These are phyloP conservation scores for Aspergillus glaucus DNA, from an alignment of 2,329 filamentous ascomycete genomes.

Conservation along the genomic window DNA sequence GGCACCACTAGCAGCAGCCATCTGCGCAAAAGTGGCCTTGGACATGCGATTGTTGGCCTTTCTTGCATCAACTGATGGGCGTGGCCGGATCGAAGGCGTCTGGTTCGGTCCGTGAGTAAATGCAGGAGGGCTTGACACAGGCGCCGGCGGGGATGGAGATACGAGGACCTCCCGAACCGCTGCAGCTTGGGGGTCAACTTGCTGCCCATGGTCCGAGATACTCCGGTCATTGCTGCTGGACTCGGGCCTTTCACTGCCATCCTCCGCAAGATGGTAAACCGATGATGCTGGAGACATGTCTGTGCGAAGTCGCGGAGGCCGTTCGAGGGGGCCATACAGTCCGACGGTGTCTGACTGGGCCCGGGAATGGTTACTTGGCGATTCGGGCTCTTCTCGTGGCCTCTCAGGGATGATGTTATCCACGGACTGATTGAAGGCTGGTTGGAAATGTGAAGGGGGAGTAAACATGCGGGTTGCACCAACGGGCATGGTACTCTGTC, in stretches of 20 bases:
- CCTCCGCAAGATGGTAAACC: conserved; percentile 25
- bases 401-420: conserved; percentile 29
- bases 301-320: conserved; percentile 10
- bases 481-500: conserved; percentile 30
- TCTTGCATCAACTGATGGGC: conserved; percentile 69
- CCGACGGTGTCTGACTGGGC: conserved; percentile 28
- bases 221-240: conserved; percentile 29
- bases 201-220: conserved; percentile 31
- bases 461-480: conserved; percentile 17
- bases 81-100: conserved; percentile 62
- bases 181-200: conserved; percentile 17
- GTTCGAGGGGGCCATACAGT: conserved; percentile 10
- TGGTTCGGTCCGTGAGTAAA: conserved; percentile 71
- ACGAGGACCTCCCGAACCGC: conserved; percentile 30
- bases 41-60: conserved; percentile 81
- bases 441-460: conserved; percentile 12
- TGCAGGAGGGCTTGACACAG: conserved; percentile 69
- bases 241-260: conserved; percentile 14
- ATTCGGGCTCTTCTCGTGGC: conserved; percentile 16
- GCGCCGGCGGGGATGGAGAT: conserved; percentile 61
- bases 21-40: conserved; percentile 69
- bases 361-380: conserved; percentile 21
- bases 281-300: conserved; percentile 34
- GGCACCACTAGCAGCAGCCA: conserved; percentile 56
- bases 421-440: conserved; percentile 29